Conservation (phyloP, 2,329 filamentous ascomycete species). For the Epichloe glyceriae region DNA sequence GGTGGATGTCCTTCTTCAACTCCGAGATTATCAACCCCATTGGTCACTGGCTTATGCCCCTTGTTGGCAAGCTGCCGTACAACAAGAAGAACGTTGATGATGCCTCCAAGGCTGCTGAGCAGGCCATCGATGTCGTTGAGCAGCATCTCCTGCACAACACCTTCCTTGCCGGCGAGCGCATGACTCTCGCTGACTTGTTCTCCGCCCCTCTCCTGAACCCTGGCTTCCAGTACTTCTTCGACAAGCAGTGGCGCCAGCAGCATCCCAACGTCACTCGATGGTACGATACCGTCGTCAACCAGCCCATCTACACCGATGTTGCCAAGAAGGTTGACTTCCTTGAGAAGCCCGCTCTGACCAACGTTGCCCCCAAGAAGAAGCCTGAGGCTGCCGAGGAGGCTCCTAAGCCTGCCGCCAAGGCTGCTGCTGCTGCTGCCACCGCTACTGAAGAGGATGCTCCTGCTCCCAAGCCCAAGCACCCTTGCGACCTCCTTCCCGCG, state of each 20-base stretch:
- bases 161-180: slow-evolving; percentile 93
- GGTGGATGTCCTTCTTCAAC: slow-evolving; percentile 98
- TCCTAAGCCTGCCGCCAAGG: slow-evolving; percentile 44
- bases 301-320: slow-evolving; percentile 78
- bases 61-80: slow-evolving; percentile 71
- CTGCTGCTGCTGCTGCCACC: slow-evolving; percentile 15
- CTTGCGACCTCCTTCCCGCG: slow-evolving; percentile 69
- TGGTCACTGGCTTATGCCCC: slow-evolving; percentile 73
- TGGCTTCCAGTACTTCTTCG: slow-evolving; percentile 89
- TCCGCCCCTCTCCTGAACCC: slow-evolving; percentile 64
- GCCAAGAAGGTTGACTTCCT: slow-evolving; percentile 64
- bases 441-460: slow-evolving; percentile 29
- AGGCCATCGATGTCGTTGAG: slow-evolving; percentile 63
- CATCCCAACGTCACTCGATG: slow-evolving; percentile 84
- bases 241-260: slow-evolving; percentile 72
- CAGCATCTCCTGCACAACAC: slow-evolving; percentile 84
- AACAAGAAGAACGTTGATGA: slow-evolving; percentile 98
- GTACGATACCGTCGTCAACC: slow-evolving; percentile 89
- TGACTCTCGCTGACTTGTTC: slow-evolving; percentile 94
- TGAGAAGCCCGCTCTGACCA: slow-evolving; percentile 65
- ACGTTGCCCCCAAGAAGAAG: slow-evolving; percentile 68
- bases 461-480: slow-evolving; percentile 90
- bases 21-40: slow-evolving; percentile 63
- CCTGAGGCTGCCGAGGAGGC: slow-evolving; percentile 52
- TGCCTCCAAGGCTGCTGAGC: slow-evolving; percentile 51